Conservation (phyloP, 805 yeast genomes). For the Kodamaea kaohsiungensis region DNA sequence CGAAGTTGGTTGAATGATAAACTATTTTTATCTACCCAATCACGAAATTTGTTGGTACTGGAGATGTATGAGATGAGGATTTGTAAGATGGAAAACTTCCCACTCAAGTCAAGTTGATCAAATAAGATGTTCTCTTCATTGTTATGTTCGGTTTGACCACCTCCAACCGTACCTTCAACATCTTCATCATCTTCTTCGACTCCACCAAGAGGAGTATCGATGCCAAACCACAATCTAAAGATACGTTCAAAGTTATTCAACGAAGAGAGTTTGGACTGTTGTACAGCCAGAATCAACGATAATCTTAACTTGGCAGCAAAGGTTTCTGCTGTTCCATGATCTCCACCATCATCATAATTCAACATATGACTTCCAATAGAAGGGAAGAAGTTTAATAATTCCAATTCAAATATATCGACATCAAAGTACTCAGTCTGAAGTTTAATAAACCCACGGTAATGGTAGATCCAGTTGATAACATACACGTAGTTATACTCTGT, state of each 20-base stretch:
- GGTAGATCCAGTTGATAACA: slow-evolving; percentile 57
- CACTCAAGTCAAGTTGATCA: slow-evolving; percentile 40
- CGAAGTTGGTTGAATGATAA: slow-evolving; percentile 27
- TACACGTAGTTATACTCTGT: slow-evolving; percentile 21
- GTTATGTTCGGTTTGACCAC: too few species aligned
- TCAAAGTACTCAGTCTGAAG: slow-evolving; percentile 55
- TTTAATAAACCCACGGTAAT: slow-evolving; percentile 52
- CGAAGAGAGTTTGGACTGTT: slow-evolving; percentile 34
- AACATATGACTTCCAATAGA: slow-evolving; percentile 7
- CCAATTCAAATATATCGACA: slow-evolving; percentile 62
- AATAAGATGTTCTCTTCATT: slow-evolving; percentile 29
- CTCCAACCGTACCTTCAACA: slow-evolving; percentile 15
- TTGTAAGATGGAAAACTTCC: slow-evolving; percentile 52
- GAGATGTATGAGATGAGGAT: slow-evolving; percentile 45
- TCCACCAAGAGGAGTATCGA: slow-evolving; percentile 33
- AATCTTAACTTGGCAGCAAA: slow-evolving; percentile 39
- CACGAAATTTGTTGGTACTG: slow-evolving; percentile 46
- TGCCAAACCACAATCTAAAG: slow-evolving; percentile 36
- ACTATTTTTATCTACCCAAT: slow-evolving; percentile 44
- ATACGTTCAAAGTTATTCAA: slow-evolving; percentile 34
- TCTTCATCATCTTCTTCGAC: slow-evolving; percentile 20
- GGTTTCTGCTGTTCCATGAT: slow-evolving; percentile 1
- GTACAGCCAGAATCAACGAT: slow-evolving; percentile 42
- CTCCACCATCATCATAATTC: slow-evolving; percentile 7
- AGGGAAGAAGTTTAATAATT: slow-evolving; percentile 39